Conservation (phyloP, 768 basidiomycete species). For the Hypholoma sublateritium region DNA sequence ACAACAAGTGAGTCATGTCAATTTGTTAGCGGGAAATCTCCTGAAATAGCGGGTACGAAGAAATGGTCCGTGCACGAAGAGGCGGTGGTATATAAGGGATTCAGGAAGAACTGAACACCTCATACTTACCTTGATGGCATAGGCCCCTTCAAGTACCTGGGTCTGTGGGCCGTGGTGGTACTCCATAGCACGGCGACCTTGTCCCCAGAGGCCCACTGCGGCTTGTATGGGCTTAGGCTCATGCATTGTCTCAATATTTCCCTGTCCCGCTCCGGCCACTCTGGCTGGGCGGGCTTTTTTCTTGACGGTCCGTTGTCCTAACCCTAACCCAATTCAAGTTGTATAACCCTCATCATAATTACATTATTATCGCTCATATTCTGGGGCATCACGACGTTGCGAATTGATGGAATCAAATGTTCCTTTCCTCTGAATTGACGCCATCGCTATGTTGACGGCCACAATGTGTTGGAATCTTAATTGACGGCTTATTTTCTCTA, state of each 20-base stretch:
- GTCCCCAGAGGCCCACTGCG: conserved; percentile 40
- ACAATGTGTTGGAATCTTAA: no score
- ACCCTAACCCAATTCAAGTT: conserved; percentile 53
- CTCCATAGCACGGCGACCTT: conserved; percentile 62
- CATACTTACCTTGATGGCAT: conserved; percentile 48
- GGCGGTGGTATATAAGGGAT: conserved; percentile 18
- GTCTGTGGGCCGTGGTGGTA: conserved; percentile 46
- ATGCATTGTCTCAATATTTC: conserved; percentile 79
- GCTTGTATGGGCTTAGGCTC: conserved; percentile 68
- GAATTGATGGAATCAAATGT: not conserved
- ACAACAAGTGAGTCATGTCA: not conserved
- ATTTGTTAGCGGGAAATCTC: not conserved
- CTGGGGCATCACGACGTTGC: not conserved
- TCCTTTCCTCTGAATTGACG: no score
- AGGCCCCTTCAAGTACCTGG: conserved; percentile 43
- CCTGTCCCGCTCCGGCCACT: conserved; percentile 65
- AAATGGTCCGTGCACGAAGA: conserved; percentile 29
- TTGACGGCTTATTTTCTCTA: no score
- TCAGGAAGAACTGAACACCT: conserved; percentile 16
- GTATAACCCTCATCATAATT: no score
- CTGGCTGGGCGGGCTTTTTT: conserved; percentile 43
- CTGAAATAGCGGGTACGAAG: not conserved
- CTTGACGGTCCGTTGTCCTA: conserved; percentile 28
- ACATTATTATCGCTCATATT: no score
- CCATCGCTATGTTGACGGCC: no score